Conservation (phyloP, 2,329 filamentous ascomycete genomes). For the Xenosphaeropsis pyriputrescens region DNA sequence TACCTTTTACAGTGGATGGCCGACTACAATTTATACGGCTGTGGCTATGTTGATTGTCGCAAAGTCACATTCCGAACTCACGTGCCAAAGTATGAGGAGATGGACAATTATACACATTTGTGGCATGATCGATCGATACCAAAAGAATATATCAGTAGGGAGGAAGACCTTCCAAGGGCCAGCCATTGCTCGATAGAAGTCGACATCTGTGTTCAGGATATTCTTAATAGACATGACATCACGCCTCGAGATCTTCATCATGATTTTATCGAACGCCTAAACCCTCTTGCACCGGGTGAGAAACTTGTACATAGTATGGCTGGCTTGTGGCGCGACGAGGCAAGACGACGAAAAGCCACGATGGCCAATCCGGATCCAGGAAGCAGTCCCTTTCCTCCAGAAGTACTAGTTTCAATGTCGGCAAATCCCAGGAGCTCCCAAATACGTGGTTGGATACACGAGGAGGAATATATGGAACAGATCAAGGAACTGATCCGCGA, state of each 20-base stretch:
- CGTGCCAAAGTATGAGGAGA: constrained; percentile 53
- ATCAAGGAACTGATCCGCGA: constrained; percentile 46
- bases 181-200: constrained; percentile 86
- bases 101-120: constrained; percentile 43
- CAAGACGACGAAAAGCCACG: constrained; percentile 56
- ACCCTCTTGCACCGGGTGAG: constrained; percentile 48
- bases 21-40: constrained; percentile 95
- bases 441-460: constrained; percentile 81
- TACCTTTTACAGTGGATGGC: constrained; percentile 95
- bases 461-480: constrained; percentile 63
- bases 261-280: constrained; percentile 62
- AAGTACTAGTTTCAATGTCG: constrained; percentile 79
- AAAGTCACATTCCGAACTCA: constrained; percentile 62
- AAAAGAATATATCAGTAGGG: constrained; percentile 41
- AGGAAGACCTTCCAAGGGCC: constrained; percentile 52
- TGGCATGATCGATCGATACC: constrained; percentile 72
- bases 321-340: constrained; percentile 83
- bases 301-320: constrained; percentile 93
- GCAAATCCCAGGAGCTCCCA: constrained; percentile 60
- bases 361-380: constrained; percentile 49
- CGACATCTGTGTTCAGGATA: constrained; percentile 79
- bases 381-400: constrained; percentile 65
- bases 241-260: constrained; percentile 71
- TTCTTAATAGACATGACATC: constrained; percentile 67
- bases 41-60: constrained; percentile 64